Evolutionary conservation across 2,329 filamentous ascomycete species (phyloP).

Genomic region (Emmonsiellopsis sp.): DNA sequence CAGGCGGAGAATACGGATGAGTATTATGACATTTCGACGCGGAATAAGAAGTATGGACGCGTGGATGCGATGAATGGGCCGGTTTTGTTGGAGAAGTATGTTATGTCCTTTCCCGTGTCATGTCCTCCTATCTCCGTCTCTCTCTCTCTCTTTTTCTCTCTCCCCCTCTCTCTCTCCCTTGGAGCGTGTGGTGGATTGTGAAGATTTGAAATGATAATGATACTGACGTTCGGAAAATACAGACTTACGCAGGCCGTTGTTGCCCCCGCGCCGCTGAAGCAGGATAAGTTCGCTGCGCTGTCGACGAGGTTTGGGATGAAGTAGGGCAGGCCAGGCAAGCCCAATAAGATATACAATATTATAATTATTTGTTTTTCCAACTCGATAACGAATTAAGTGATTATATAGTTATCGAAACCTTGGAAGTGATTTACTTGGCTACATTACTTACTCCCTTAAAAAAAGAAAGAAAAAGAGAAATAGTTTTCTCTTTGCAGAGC

Average conservation of each 20-base stretch:
- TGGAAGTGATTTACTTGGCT: neutral
- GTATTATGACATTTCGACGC: conserved; percentile 83
- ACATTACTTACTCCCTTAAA: neutral
- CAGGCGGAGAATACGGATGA: conserved; percentile 84
- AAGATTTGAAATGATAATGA: neutral
- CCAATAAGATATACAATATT: neutral
- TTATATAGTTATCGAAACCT: too few species aligned
- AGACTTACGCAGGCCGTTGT: conserved; percentile 46
- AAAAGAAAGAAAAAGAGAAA: neutral
- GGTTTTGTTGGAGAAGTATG: conserved; percentile 80
- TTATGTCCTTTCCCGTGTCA: too few species aligned
- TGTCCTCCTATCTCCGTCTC: too few species aligned
- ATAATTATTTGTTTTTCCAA: neutral
- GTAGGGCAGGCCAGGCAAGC: conserved; percentile 6
- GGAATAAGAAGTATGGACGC: conserved; percentile 88
- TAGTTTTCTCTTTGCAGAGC: neutral
- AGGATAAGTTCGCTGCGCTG: conserved; percentile 60
- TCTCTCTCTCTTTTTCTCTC: neutral
- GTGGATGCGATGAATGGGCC: conserved; percentile 89
- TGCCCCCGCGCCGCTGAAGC: conserved; percentile 50
- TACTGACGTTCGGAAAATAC: conserved; percentile 9
- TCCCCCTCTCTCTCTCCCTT: neutral
- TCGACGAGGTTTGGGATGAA: conserved; percentile 67
- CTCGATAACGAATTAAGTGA: too few species aligned
- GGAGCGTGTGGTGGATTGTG: neutral